A percentile compares a stretch with the other conserved stretches of the same genome.
phyloP scores from a whole-genome alignment of 352 stramenopile species.

The Bremia lactucae region DNA sequence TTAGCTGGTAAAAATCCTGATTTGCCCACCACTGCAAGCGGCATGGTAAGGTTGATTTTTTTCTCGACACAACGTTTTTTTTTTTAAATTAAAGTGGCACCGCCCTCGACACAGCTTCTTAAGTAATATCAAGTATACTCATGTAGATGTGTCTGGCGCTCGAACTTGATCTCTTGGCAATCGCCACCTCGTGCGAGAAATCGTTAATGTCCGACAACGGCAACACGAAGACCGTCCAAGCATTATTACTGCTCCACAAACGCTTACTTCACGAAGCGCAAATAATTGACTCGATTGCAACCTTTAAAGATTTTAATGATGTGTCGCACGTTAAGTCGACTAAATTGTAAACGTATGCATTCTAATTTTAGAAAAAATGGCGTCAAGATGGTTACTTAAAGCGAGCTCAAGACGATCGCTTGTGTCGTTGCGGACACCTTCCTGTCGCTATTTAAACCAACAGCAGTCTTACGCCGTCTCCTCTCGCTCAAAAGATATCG shows the following conservation, averaged over 20 bases:
- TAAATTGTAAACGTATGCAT: background rate
- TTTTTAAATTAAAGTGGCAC: conserved; percentile 23
- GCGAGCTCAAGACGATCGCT: conserved; percentile 1
- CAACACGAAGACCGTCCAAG: conserved; percentile 19
- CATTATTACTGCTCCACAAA: conserved; percentile 7
- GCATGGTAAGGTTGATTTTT: conserved; percentile 35
- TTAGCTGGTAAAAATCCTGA: background rate
- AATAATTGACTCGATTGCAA: too few species aligned
- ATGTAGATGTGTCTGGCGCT: conserved; percentile 36
- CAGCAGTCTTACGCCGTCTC: conserved; percentile 19
- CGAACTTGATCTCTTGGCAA: conserved; percentile 51
- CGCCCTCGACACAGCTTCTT: conserved; percentile 40
- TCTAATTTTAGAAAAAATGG: conserved; percentile 17
- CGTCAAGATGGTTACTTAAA: conserved; percentile 7
- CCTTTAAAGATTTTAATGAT: conserved; percentile 12
- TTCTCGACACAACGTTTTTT: conserved; percentile 13
- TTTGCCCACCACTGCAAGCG: conserved; percentile 32
- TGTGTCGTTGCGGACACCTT: background rate
- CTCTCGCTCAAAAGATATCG: conserved; percentile 13
- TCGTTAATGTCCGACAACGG: conserved; percentile 22
- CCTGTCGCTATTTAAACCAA: background rate
- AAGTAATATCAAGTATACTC: conserved; percentile 45
- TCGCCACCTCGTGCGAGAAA: conserved; percentile 38
- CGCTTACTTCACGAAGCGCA: background rate
- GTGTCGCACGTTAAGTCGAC: background rate